phyloP scores from a whole-genome alignment of 352 stramenopile genomes.

The Plasmopara halstedii region DNA sequence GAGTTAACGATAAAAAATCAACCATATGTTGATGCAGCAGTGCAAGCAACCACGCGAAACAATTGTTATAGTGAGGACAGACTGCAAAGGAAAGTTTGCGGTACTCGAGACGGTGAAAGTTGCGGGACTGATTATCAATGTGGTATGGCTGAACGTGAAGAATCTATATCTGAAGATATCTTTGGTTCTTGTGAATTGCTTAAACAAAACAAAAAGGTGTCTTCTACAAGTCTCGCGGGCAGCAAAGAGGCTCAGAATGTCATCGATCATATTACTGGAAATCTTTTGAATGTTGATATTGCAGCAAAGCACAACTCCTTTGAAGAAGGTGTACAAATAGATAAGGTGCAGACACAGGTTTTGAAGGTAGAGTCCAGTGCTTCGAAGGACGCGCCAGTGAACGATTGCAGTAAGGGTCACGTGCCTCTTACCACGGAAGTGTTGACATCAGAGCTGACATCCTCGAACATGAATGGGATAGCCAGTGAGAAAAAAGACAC shows the following conservation, averaged over 20 bases:
- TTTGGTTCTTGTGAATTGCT: not conserved
- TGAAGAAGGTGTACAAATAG: not conserved
- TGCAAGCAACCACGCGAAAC: no score
- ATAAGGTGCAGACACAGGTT: not conserved
- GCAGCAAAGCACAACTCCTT: not conserved
- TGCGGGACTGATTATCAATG: not conserved
- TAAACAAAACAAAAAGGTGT: slow-evolving; percentile 2
- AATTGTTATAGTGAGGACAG: not conserved
- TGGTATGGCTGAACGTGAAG: not conserved
- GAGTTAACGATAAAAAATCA: slow-evolving; percentile 1
- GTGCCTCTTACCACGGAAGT: not conserved
- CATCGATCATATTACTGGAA: not conserved
- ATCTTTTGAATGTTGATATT: not conserved
- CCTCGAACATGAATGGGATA: not conserved
- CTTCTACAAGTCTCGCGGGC: not conserved
- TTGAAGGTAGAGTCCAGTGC: not conserved
- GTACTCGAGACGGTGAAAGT: not conserved
- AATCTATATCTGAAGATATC: not conserved
- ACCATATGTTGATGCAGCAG: slow-evolving; percentile 3
- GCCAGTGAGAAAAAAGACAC: not conserved
- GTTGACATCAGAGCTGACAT: not conserved
- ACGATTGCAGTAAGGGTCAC: not conserved
- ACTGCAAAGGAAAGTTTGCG: not conserved
- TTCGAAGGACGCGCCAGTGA: not conserved
- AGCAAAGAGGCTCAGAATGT: not conserved